phyloP scores from a whole-genome alignment of 2,329 filamentous ascomycete species.

The Cladosporium sp. region DNA sequence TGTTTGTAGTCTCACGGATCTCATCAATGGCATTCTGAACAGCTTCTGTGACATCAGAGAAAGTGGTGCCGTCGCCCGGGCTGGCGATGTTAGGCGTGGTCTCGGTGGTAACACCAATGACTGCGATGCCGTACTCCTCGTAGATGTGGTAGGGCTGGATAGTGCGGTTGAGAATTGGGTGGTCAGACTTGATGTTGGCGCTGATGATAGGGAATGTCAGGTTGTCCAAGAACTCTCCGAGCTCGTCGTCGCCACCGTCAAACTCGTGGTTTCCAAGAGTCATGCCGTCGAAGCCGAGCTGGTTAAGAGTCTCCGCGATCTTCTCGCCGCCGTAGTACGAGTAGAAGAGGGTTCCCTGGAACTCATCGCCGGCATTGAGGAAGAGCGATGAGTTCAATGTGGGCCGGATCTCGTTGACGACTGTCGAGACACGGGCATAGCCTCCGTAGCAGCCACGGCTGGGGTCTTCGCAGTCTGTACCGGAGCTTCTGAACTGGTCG shows the following conservation, averaged over 20 bases:
- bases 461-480: constrained; percentile 62
- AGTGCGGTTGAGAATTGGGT: constrained; percentile 61
- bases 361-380: constrained; percentile 69
- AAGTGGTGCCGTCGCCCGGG: constrained; percentile 60
- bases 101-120: constrained; percentile 66
- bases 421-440: constrained; percentile 64
- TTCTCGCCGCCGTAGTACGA: constrained; percentile 68
- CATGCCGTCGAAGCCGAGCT: constrained; percentile 68
- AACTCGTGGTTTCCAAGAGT: constrained; percentile 69
- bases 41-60: constrained; percentile 59
- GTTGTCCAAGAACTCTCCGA: constrained; percentile 64
- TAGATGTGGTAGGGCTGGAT: constrained; percentile 69
- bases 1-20: constrained; percentile 62
- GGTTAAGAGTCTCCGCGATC: constrained; percentile 67
- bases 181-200: constrained; percentile 64
- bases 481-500: constrained; percentile 63
- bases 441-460: constrained; percentile 64
- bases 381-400: constrained; percentile 63
- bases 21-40: constrained; percentile 65
- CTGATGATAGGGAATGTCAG: constrained; percentile 66
- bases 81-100: constrained; percentile 61
- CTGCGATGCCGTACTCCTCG: constrained; percentile 60
- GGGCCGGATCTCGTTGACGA: constrained; percentile 59
- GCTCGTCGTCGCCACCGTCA: constrained; percentile 64
- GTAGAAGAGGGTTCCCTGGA: constrained; percentile 70